phyloP scores from a whole-genome alignment of 75 land plant species.

The Picea sitchensis region DNA sequence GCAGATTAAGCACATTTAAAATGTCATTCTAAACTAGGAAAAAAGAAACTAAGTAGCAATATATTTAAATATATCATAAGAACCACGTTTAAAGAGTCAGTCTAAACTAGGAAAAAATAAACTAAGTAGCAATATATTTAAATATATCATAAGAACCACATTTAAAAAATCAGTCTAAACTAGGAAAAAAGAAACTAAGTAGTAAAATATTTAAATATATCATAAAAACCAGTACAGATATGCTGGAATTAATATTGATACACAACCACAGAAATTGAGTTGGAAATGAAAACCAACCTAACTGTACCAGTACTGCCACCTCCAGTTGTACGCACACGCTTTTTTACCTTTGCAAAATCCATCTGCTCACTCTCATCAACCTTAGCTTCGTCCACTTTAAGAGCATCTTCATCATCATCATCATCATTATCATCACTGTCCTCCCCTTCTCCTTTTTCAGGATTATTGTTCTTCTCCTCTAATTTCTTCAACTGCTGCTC shows the following conservation, averaged over 20 bases:
- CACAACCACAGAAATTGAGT: not conserved
- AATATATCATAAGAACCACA: too few species aligned
- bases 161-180: constrained; percentile 2
- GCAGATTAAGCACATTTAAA: not conserved
- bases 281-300: constrained; percentile 34
- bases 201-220: not conserved
- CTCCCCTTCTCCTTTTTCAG: constrained; percentile 20
- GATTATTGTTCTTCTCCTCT: constrained; percentile 68
- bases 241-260: too few species aligned
- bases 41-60: too few species aligned
- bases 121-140: too few species aligned
- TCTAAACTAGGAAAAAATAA: too few species aligned
- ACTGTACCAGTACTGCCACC: constrained; percentile 98
- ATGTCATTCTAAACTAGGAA: too few species aligned
- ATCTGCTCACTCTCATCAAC: constrained; percentile 96
- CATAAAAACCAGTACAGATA: not conserved
- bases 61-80: too few species aligned
- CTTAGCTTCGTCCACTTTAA: constrained; percentile 89
- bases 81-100: too few species aligned
- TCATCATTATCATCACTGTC: constrained; percentile 40
- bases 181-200: not conserved
- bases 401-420: constrained; percentile 72
- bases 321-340: constrained; percentile 95
- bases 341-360: constrained; percentile 97
- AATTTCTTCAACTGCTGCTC: constrained; percentile 79